Evolutionary conservation across 371 early-diverging fungal species (phyloP).

Genomic region (Lichtheimia ornata): DNA sequence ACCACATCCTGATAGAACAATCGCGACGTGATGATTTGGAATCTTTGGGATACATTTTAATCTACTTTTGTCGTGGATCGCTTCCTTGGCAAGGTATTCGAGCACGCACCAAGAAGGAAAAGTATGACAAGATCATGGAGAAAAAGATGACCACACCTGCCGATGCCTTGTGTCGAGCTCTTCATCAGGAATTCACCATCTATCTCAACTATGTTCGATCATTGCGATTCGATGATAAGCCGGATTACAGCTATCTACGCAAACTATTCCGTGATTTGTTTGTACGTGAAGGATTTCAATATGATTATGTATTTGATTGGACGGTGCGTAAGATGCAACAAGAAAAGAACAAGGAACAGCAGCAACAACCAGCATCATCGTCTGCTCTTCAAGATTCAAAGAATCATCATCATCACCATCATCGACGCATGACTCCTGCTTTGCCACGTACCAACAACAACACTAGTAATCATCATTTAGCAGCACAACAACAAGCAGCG

Average conservation of each 20-base stretch:
- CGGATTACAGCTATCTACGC: constrained; percentile 97
- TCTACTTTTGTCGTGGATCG: constrained; percentile 98
- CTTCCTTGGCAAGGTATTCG: constrained; percentile 99
- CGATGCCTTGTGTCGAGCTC: constrained; percentile 93
- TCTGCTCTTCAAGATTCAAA: not conserved
- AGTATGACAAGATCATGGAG: constrained; percentile 99
- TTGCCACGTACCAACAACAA: constrained; percentile 3
- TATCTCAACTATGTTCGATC: constrained; percentile 97
- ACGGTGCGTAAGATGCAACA: constrained; percentile 56
- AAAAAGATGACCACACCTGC: constrained; percentile 98
- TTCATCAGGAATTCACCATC: constrained; percentile 94
- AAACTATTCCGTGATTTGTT: constrained; percentile 96
- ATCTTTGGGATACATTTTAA: constrained; percentile 97
- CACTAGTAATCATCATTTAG: not conserved
- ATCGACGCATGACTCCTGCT: constrained; percentile 3
- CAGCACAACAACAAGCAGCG: constrained; percentile 2
- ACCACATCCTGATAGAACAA: constrained; percentile 76
- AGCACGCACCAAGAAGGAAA: constrained; percentile 98
- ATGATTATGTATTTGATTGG: constrained; percentile 99
- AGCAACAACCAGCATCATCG: constrained; percentile 4
- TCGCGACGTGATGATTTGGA: constrained; percentile 99
- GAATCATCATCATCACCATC: not conserved
- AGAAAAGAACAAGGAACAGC: constrained; percentile 8
- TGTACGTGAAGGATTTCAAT: constrained; percentile 93
- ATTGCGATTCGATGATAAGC: constrained; percentile 98